A percentile compares a stretch with the other conserved stretches of the same genome.
Evolutionary conservation across 106 monocot genomes (phyloP).

Genomic region (Xerophyta viscosa): DNA sequence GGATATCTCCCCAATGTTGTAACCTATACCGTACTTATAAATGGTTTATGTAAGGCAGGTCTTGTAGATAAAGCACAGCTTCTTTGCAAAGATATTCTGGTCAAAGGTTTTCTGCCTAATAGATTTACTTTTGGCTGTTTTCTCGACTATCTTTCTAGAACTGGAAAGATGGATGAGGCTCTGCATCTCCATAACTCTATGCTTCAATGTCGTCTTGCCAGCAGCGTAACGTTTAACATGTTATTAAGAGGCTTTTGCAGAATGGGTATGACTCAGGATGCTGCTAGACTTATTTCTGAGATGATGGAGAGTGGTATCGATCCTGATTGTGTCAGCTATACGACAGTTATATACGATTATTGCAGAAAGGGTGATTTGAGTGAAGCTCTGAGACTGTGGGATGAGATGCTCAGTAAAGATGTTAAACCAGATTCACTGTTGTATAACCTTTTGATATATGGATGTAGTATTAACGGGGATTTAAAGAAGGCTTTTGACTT

Average conservation of each 20-base stretch:
- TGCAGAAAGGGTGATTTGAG: conserved; percentile 45
- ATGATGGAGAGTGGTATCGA: conserved; percentile 40
- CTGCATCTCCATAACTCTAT: conserved; percentile 43
- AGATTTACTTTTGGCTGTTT: conserved; percentile 61
- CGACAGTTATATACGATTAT: conserved; percentile 59
- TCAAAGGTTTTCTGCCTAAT: conserved; percentile 46
- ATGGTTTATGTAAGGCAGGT: conserved; percentile 71
- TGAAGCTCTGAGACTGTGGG: conserved; percentile 72
- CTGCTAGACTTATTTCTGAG: conserved; percentile 29
- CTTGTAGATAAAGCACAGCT: conserved; percentile 45
- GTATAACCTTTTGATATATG: conserved; percentile 78
- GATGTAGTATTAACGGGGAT: conserved; percentile 50
- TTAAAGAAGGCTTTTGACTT: conserved; percentile 42
- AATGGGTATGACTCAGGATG: conserved; percentile 47
- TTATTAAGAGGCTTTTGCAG: conserved; percentile 64
- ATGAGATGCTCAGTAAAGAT: conserved; percentile 60
- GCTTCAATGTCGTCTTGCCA: conserved; percentile 36
- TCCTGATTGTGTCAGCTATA: conserved; percentile 84
- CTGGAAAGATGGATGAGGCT: conserved; percentile 61
- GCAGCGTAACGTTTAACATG: conserved; percentile 64
- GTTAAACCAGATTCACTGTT: conserved; percentile 62
- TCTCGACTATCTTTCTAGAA: conserved; percentile 43
- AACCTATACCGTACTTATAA: conserved; percentile 55
- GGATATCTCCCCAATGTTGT: conserved; percentile 47
- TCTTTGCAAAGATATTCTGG: conserved; percentile 72